Conservation (phyloP, 495 filamentous ascomycete species). For the Cudoniella acicularis region DNA sequence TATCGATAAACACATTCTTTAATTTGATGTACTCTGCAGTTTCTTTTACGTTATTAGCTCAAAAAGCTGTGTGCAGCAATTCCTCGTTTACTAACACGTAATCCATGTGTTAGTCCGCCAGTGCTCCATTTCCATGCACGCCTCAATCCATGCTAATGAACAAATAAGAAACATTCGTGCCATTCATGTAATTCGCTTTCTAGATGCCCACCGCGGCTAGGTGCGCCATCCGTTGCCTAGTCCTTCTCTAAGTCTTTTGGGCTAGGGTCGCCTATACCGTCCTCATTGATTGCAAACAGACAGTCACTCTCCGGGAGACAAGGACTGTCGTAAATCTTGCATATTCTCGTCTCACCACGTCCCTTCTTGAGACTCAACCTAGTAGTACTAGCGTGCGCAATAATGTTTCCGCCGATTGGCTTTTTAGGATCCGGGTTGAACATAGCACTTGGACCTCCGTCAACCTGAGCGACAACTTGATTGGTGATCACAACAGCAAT, state of each 20-base stretch:
- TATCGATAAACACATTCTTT: no score
- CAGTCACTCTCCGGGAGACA: slow-evolving; percentile 96
- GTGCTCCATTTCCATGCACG: slow-evolving; percentile 6
- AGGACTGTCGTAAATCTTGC: slow-evolving; percentile 98
- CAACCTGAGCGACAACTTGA: slow-evolving; percentile 96
- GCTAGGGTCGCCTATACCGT: slow-evolving; percentile 92
- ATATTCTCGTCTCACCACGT: slow-evolving; percentile 88
- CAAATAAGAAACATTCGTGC: slow-evolving; percentile 12
- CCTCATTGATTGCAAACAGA: slow-evolving; percentile 93
- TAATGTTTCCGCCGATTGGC: slow-evolving; percentile 97
- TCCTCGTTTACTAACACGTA: slow-evolving; percentile 2
- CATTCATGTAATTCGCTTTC: not conserved
- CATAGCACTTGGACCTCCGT: slow-evolving; percentile 93
- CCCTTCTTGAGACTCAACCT: slow-evolving; percentile 90
- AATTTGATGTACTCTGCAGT: no score
- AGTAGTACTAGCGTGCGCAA: slow-evolving; percentile 94
- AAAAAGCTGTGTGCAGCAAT: not conserved
- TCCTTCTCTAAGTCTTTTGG: slow-evolving; percentile 92
- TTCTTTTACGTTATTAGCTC: no score
- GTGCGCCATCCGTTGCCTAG: slow-evolving; percentile 14
- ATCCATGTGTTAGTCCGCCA: not conserved
- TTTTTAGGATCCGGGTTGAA: slow-evolving; percentile 99
- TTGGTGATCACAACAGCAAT: slow-evolving; percentile 99
- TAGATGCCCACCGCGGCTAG: not conserved
- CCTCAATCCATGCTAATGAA: slow-evolving; percentile 9